phyloP scores from a whole-genome alignment of 2,329 filamentous ascomycete genomes.

The Atkinsonella texensis region DNA sequence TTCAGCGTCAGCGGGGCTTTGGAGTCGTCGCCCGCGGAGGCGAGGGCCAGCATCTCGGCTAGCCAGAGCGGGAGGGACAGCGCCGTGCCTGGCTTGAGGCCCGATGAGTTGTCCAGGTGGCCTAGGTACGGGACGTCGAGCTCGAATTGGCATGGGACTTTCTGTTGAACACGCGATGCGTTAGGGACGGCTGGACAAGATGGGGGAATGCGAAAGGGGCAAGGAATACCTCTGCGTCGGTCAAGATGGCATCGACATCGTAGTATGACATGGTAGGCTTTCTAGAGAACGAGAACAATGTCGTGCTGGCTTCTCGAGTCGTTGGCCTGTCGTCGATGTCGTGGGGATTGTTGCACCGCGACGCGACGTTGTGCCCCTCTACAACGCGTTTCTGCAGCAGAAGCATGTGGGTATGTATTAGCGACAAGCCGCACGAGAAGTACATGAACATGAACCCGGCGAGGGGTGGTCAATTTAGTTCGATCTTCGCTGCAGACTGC shows the following conservation, averaged over 20 bases:
- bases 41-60: constrained; percentile 80
- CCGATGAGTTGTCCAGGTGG: constrained; percentile 71
- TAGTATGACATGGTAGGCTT: constrained; percentile 56
- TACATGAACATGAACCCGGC: too few relatives aligned
- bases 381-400: not conserved
- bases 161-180: constrained; percentile 35
- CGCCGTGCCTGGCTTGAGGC: constrained; percentile 70
- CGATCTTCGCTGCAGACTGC: too few relatives aligned
- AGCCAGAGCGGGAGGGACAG: constrained; percentile 87
- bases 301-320: not conserved
- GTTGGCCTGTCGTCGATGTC: not conserved
- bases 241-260: constrained; percentile 73
- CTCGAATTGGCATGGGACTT: constrained; percentile 92
- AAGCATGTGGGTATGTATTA: constrained; percentile 3
- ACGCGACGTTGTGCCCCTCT: not conserved
- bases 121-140: constrained; percentile 78
- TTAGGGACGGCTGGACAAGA: not conserved
- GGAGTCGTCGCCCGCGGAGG: constrained; percentile 33
- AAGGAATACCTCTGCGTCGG: constrained; percentile 58
- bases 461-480: too few relatives aligned
- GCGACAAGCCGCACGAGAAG: too few relatives aligned
- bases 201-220: not conserved
- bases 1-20: constrained; percentile 65
- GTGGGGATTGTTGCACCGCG: not conserved
- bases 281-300: not conserved